Conservation (phyloP, 257 asterid genomes). For the Handroanthus guayacan region DNA sequence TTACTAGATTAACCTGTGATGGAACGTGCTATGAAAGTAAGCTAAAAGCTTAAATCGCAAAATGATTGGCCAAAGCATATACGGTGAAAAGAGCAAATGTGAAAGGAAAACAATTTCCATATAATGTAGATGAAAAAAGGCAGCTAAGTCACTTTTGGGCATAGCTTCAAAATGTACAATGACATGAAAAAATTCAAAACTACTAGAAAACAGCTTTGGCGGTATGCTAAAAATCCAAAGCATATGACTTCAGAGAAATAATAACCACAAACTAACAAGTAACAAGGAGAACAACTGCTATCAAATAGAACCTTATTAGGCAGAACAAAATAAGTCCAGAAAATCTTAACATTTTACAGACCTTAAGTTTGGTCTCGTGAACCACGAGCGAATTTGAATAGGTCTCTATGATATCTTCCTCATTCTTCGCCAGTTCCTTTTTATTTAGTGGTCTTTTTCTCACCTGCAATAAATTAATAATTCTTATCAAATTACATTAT, state of each 20-base stretch:
- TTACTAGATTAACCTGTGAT: background rate
- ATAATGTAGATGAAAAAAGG: slow-evolving; percentile 11
- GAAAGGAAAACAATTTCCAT: slow-evolving; percentile 9
- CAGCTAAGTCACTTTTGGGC: background rate
- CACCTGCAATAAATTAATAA: slow-evolving; percentile 60
- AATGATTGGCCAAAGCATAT: background rate
- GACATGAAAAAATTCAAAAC: slow-evolving; percentile 4
- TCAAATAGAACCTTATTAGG: background rate
- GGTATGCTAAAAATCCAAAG: slow-evolving; percentile 17
- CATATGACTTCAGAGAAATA: slow-evolving; percentile 9
- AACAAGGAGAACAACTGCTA: slow-evolving; percentile 15
- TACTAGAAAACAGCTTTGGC: slow-evolving; percentile 12
- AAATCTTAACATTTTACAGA: background rate
- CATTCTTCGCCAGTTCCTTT: slow-evolving; percentile 86
- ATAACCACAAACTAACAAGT: background rate
- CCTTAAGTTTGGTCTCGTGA: slow-evolving; percentile 94
- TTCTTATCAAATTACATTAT: slow-evolving; percentile 30
- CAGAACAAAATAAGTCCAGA: slow-evolving; percentile 2
- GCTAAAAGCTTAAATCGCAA: background rate
- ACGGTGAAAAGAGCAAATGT: background rate
- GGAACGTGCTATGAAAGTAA: background rate
- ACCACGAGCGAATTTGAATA: slow-evolving; percentile 67
- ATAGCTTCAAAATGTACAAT: slow-evolving; percentile 17
- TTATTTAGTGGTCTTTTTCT: slow-evolving; percentile 92
- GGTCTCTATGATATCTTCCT: slow-evolving; percentile 86